Evolutionary conservation across 163 green algal species (phyloP).

Genomic region (Chlorella variabilis): DNA sequence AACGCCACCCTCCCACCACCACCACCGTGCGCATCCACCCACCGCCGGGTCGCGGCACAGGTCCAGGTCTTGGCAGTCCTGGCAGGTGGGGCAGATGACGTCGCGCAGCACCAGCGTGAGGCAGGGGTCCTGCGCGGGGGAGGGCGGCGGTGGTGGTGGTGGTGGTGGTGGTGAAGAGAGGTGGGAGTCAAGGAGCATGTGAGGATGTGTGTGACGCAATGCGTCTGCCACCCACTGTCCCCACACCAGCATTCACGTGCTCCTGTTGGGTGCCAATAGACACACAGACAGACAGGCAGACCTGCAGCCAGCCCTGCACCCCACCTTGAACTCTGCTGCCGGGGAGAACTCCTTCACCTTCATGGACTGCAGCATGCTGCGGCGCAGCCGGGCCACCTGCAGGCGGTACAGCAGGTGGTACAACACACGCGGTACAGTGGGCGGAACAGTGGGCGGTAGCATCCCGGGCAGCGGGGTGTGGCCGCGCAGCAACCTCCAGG

Average conservation of each 20-base stretch:
- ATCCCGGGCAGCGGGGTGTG: no score
- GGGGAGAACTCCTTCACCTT: slow-evolving; percentile 85
- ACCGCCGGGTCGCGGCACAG: slow-evolving; percentile 80
- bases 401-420: not conserved
- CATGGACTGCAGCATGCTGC: slow-evolving; percentile 65
- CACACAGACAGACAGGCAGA: not conserved
- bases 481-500: no score
- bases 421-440: no score
- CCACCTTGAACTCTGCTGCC: slow-evolving; percentile 74
- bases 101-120: slow-evolving; percentile 84
- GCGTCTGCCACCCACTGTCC: no score
- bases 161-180: no score
- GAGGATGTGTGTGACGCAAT: no score
- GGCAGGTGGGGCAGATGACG: slow-evolving; percentile 90
- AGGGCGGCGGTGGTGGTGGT: not conserved
- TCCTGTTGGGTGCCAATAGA: not conserved
- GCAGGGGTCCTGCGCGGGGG: slow-evolving; percentile 77
- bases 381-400: slow-evolving; percentile 63
- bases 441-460: no score
- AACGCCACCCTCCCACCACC: no score
- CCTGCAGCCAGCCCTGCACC: not conserved
- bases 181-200: not conserved
- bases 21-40: no score
- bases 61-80: slow-evolving; percentile 91
- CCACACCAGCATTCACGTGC: no score